Percentiles rank a stretch among this genome's conserved stretches.
These are phyloP conservation scores for Phytophthora citrophthora DNA, from an alignment of 352 stramenopile genomes.

Conservation along the genomic window DNA sequence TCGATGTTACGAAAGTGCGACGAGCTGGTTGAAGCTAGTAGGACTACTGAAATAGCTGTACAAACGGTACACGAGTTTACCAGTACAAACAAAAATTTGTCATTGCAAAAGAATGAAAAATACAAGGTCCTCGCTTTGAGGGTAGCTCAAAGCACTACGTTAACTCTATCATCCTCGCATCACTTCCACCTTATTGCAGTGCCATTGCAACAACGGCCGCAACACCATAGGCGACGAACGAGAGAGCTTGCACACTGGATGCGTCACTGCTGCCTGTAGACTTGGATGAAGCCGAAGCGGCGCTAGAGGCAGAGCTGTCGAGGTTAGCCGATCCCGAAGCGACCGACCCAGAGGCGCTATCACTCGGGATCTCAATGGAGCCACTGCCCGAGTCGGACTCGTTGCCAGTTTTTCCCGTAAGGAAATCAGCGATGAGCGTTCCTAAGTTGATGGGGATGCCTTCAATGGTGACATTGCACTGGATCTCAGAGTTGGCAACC, in stretches of 20 bases:
- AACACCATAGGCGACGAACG: conserved; percentile 24
- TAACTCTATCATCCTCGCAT: conserved; percentile 22
- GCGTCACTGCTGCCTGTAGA: conserved; percentile 8
- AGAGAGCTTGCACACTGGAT: conserved; percentile 7
- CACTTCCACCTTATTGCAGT: conserved; percentile 20
- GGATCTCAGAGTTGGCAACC: conserved; percentile 63
- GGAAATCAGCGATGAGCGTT: conserved; percentile 56
- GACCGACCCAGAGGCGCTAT: conserved; percentile 26
- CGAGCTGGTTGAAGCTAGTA: conserved; percentile 15
- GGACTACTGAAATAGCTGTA: too few species aligned
- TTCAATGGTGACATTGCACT: conserved; percentile 60
- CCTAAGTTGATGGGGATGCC: conserved; percentile 55
- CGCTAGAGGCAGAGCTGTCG: conserved; percentile 16
- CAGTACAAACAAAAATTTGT: conserved; percentile 7
- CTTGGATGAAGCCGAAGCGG: conserved; percentile 19
- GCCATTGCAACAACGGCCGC: conserved; percentile 21
- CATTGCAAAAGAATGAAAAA: conserved; percentile 16
- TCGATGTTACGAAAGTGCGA: background rate
- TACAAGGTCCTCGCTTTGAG: background rate
- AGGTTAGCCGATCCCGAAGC: conserved; percentile 14
- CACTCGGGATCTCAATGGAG: conserved; percentile 35
- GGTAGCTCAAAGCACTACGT: conserved; percentile 19
- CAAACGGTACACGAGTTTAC: background rate
- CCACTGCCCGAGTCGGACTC: conserved; percentile 51
- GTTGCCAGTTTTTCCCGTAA: conserved; percentile 73